Evolutionary conservation across 192 early-diverging fungal species (phyloP).

Genomic region (Rhizophagus sp.): DNA sequence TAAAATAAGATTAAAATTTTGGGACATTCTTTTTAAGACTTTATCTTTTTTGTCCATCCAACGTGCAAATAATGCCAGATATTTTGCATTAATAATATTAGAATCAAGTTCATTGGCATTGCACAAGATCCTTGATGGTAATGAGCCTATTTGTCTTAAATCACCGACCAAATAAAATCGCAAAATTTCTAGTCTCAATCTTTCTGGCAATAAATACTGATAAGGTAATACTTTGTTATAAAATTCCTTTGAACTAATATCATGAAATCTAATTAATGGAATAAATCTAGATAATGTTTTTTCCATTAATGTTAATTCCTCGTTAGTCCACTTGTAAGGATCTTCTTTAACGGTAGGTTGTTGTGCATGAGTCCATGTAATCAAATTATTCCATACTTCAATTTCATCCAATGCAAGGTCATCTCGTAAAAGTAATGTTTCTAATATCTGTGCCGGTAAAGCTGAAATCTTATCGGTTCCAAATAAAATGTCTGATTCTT

Average conservation of each 20-base stretch:
- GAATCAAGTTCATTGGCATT: too few relatives aligned
- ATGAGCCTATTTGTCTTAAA: too few relatives aligned
- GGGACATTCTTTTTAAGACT: background rate
- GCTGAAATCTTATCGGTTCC: background rate
- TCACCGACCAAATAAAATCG: background rate
- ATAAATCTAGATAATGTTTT: background rate
- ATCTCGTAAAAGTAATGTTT: background rate
- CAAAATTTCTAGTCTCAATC: background rate
- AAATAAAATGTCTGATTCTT: background rate
- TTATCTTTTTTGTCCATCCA: background rate
- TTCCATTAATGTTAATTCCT: too few relatives aligned
- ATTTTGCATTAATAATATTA: too few relatives aligned
- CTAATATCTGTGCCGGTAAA: background rate
- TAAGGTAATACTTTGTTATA: background rate
- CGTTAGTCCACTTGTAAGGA: background rate
- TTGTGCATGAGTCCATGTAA: background rate
- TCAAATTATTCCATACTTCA: background rate
- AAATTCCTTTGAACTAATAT: background rate
- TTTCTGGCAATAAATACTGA: background rate
- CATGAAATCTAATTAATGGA: background rate
- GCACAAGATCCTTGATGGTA: too few relatives aligned
- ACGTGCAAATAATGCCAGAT: background rate
- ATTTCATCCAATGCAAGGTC: background rate
- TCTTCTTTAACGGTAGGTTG: background rate
- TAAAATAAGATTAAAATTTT: background rate